A percentile compares a stretch with the other conserved stretches of the same genome.
Evolutionary conservation across 768 basidiomycete species (phyloP).

Genomic region (Podaxis sp.): DNA sequence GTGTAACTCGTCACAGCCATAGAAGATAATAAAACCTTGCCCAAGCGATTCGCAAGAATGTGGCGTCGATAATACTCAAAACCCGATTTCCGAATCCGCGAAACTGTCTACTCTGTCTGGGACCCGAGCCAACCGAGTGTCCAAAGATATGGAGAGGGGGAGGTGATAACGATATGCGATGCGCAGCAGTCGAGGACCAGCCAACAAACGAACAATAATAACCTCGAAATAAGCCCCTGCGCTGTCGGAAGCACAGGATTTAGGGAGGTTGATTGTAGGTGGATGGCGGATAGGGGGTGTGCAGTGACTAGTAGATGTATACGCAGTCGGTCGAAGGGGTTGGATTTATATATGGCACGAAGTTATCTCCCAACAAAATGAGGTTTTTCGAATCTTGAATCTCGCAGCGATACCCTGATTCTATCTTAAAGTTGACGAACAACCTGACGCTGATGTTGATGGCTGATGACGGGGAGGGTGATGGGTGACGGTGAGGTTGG

Average conservation of each 20-base stretch:
- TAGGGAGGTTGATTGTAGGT: too few relatives aligned
- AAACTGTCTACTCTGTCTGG: too few relatives aligned
- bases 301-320: too few relatives aligned
- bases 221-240: too few relatives aligned
- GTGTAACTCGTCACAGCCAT: background rate
- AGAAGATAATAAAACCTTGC: background rate
- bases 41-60: background rate
- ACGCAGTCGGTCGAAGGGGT: background rate
- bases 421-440: background rate
- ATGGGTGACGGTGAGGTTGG: background rate
- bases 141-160: too few relatives aligned
- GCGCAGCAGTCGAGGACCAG: too few relatives aligned
- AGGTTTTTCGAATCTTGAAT: background rate
- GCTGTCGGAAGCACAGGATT: too few relatives aligned
- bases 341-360: background rate
- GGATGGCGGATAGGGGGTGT: too few relatives aligned
- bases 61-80: background rate
- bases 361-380: background rate
- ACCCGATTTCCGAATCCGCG: background rate
- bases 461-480: background rate
- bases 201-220: too few relatives aligned
- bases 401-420: background rate
- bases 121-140: too few relatives aligned
- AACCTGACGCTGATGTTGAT: background rate
- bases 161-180: too few relatives aligned